phyloP scores from a whole-genome alignment of 768 basidiomycete genomes.

The Naematelia encephala region DNA sequence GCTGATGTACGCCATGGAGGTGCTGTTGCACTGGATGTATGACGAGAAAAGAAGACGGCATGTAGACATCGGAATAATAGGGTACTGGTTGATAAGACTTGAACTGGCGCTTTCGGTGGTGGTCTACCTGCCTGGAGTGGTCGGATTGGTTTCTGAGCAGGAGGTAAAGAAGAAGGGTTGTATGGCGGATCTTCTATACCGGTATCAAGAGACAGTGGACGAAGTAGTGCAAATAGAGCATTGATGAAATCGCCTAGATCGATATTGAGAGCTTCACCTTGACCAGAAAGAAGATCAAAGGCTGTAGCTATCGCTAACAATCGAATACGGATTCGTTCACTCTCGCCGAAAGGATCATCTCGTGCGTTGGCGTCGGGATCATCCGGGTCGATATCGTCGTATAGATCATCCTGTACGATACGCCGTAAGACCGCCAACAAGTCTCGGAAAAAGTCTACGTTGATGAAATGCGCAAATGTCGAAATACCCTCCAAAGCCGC shows the following conservation, averaged over 20 bases:
- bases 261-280: slow-evolving; percentile 98
- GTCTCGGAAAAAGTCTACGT: slow-evolving; percentile 97
- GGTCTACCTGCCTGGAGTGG: slow-evolving; percentile 29
- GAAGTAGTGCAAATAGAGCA: slow-evolving; percentile 75
- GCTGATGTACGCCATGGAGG: slow-evolving; percentile 78
- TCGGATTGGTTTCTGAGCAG: slow-evolving; percentile 22
- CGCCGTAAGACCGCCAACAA: slow-evolving; percentile 79
- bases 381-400: slow-evolving; percentile 50
- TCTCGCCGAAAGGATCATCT: slow-evolving; percentile 40
- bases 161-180: slow-evolving; percentile 31
- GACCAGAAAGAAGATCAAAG: slow-evolving; percentile 93
- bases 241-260: slow-evolving; percentile 86
- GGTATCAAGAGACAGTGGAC: slow-evolving; percentile 65
- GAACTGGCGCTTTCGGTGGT: slow-evolving; percentile 20
- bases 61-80: slow-evolving; percentile 82
- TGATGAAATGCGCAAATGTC: slow-evolving; percentile 91
- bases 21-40: slow-evolving; percentile 48
- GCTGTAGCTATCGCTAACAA: slow-evolving; percentile 89
- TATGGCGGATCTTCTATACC: slow-evolving; percentile 61
- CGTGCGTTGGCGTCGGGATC: slow-evolving; percentile 52
- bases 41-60: slow-evolving; percentile 74
- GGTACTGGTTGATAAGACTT: slow-evolving; percentile 49
- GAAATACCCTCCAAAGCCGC: slow-evolving; percentile 88
- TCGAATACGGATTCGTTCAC: slow-evolving; percentile 54
- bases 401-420: slow-evolving; percentile 55